phyloP scores from a whole-genome alignment of 1,139 yeast genomes.

The Taiozyma sp. region DNA sequence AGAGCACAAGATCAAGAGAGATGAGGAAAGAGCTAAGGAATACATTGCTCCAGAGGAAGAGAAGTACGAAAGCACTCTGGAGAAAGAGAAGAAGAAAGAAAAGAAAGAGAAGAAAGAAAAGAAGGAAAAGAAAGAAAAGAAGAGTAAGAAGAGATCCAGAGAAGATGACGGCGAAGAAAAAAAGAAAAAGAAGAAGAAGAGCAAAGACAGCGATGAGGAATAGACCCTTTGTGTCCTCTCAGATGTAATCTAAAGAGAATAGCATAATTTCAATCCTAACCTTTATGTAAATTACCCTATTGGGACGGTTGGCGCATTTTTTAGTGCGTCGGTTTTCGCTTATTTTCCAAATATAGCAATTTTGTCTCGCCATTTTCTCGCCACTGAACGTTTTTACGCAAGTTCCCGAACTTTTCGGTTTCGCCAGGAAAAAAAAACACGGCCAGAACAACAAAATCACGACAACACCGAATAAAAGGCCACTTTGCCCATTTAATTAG shows the following conservation, averaged over 20 bases:
- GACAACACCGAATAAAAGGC: background rate
- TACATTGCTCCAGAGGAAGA: slow-evolving; percentile 84
- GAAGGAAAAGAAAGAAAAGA: slow-evolving; percentile 38
- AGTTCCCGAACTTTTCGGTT: background rate
- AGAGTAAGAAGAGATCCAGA: slow-evolving; percentile 20
- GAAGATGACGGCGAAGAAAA: slow-evolving; percentile 39
- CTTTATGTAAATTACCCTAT: background rate
- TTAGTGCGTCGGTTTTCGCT: background rate
- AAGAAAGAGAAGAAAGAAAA: slow-evolving; percentile 41
- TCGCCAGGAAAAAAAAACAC: background rate
- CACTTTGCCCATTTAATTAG: background rate
- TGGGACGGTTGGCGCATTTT: background rate
- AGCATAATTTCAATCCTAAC: background rate
- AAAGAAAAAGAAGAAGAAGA: slow-evolving; percentile 12
- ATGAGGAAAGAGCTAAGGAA: slow-evolving; percentile 70
- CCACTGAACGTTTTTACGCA: background rate
- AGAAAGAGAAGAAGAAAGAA: slow-evolving; percentile 20
- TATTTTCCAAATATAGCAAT: background rate
- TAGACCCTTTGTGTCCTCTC: background rate
- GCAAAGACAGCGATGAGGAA: slow-evolving; percentile 1
- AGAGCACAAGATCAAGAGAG: slow-evolving; percentile 60
- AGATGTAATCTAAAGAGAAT: background rate
- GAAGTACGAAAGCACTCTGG: slow-evolving; percentile 31
- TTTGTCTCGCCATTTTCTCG: background rate
- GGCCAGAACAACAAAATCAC: background rate